Evolutionary conservation across 2,329 filamentous ascomycete species (phyloP), one percentile per base, ranked within the genome.

Genomic region (Arthroderma sp.): DNA sequence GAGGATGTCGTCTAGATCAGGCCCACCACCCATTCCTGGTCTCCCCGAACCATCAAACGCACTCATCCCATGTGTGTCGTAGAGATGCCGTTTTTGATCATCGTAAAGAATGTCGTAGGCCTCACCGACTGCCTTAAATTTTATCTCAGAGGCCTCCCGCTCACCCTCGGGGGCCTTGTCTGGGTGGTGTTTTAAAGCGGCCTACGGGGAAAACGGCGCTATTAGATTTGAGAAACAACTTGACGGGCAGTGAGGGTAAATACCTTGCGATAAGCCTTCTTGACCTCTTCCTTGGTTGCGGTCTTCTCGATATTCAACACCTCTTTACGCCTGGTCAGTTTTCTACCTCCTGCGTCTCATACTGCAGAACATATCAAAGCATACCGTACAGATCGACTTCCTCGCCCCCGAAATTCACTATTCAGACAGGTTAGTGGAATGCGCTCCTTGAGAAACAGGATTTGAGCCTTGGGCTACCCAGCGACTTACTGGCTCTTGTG

Each of bases 61-160:
- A 37, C 84, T 78, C 88, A 96, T 95, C 68, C 91, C 91, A 61
- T 94, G 86, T 50, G 79, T 80, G 60, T 98, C 91, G 70, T 98
- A 98, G 50, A 93, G 68, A 46, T 84, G 75, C 58, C 91, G 83
- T 66, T 94, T 95, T 50, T 96, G 80, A 51, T 96, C 89, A 72
- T 98, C 89, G 68, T 79, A 83, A 45, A 98, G 86, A 61, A 98
- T 96, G 62, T 98, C 91, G 72, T 98, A 98, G 55, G 91, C 91
- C 68, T 93, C 83, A 48, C 84, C 88, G 47, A 94, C 82, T 45
- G 80, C 72, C 69, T 98, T 98, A 79, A 98, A 98, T 60, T 82
- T 87, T 59, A 80, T 74, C 64, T 96, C 91, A 49, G 91, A 86
- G 54, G 82, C 45, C 42, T 51, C 45, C 54, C 89, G 82, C 59